Evolutionary conservation across 371 early-diverging fungal species (phyloP).

Genomic region (Mortierella sp.): DNA sequence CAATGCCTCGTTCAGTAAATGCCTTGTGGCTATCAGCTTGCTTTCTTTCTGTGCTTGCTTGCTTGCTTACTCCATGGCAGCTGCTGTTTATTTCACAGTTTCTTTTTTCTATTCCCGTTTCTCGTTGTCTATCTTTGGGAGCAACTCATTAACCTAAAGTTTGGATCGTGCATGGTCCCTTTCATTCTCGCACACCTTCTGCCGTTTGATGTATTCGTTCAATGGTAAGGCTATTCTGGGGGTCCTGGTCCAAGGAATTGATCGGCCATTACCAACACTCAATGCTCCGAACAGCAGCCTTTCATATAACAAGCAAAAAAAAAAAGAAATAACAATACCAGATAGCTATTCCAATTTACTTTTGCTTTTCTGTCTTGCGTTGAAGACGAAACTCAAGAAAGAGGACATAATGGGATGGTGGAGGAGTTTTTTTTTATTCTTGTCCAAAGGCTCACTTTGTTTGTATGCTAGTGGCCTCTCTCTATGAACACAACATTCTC

Average conservation of each 20-base stretch:
- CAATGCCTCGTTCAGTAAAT: not conserved
- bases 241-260: not conserved
- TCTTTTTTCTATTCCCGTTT: constrained; percentile 6
- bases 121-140: not conserved
- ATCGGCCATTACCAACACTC: not conserved
- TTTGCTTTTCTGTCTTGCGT: not conserved
- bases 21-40: not conserved
- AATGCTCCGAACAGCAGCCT: not conserved
- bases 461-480: not conserved
- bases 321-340: too few species aligned
- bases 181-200: not conserved
- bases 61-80: not conserved
- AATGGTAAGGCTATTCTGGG: not conserved
- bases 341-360: too few species aligned
- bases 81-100: too few species aligned
- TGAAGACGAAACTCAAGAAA: not conserved
- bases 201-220: not conserved
- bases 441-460: constrained; percentile 6
- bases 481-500: constrained; percentile 2
- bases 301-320: not conserved
- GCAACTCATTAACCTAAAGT: constrained; percentile 7
- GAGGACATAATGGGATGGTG: not conserved
- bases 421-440: not conserved
- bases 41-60: not conserved
- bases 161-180: constrained; percentile 7